phyloP scores from a whole-genome alignment of 2,329 filamentous ascomycete species.

The Botrytis galanthina region DNA sequence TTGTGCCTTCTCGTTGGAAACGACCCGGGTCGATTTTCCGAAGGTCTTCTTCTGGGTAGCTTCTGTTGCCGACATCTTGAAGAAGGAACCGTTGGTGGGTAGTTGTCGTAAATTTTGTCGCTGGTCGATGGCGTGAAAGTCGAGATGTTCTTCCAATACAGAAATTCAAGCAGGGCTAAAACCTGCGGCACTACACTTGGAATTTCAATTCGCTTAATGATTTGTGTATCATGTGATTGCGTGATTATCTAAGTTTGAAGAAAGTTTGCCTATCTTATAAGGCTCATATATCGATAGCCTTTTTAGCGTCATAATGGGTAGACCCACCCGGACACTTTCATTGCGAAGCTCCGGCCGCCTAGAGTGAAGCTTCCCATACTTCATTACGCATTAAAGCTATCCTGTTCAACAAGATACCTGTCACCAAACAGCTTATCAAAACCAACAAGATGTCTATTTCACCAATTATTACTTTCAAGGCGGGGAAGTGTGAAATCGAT shows the following conservation, averaged over 20 bases:
- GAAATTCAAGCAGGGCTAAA: constrained; percentile 20
- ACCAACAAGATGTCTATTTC: constrained; percentile 67
- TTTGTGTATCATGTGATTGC: constrained; percentile 21
- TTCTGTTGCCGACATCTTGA: constrained; percentile 61
- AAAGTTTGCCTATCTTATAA: neutral
- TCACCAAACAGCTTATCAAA: constrained; percentile 13
- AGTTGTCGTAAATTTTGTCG: constrained; percentile 29
- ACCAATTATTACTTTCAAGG: constrained; percentile 94
- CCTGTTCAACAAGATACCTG: constrained; percentile 7
- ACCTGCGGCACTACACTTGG: constrained; percentile 17
- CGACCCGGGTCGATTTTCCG: constrained; percentile 91
- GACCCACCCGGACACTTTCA: constrained; percentile 15
- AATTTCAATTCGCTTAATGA: constrained; percentile 21
- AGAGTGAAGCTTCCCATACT: constrained; percentile 16
- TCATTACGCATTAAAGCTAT: constrained; percentile 11
- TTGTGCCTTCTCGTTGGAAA: constrained; percentile 91
- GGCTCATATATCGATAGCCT: neutral
- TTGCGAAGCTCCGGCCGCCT: constrained; percentile 23
- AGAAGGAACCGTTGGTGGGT: constrained; percentile 34
- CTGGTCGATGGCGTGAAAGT: constrained; percentile 21
- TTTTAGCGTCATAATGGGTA: constrained; percentile 17
- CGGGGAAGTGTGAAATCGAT: constrained; percentile 81
- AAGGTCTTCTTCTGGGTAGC: constrained; percentile 75
- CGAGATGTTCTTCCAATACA: constrained; percentile 20
- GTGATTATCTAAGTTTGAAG: constrained; percentile 1